These are phyloP conservation scores for Exophiala sideris DNA, from an alignment of 2,329 filamentous ascomycete genomes.

Conservation along the genomic window DNA sequence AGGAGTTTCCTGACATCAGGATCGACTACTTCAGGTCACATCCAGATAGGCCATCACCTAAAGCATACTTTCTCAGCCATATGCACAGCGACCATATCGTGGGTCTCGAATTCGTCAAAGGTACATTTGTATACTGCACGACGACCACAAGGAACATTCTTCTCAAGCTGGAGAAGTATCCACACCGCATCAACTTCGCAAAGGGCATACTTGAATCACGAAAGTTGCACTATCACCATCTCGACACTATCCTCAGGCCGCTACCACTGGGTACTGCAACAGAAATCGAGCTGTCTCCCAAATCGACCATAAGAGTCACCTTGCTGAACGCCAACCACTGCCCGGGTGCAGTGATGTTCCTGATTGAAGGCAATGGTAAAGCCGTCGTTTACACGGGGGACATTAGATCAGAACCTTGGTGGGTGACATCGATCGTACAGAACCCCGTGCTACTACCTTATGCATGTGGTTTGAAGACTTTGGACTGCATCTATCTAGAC, in stretches of 20 bases:
- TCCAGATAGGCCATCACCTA: conserved; percentile 55
- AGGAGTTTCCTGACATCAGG: conserved; percentile 75
- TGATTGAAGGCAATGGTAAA: conserved; percentile 70
- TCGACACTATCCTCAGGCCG: conserved; percentile 70
- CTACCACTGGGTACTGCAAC: conserved; percentile 80
- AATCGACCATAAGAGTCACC: conserved; percentile 70
- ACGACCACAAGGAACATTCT: conserved; percentile 76
- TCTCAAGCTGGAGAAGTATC: conserved; percentile 72
- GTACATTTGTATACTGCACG: conserved; percentile 89
- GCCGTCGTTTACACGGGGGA: conserved; percentile 87
- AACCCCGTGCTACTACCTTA: conserved; percentile 75
- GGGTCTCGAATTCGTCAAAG: conserved; percentile 71
- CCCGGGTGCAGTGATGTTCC: conserved; percentile 84
- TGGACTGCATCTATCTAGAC: conserved; percentile 86
- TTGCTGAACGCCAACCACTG: conserved; percentile 92
- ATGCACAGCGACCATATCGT: conserved; percentile 85
- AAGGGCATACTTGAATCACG: conserved; percentile 72
- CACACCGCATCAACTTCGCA: conserved; percentile 76
- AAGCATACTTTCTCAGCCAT: conserved; percentile 88
- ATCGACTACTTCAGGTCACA: conserved; percentile 76
- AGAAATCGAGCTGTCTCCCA: conserved; percentile 67
- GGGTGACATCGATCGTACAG: conserved; percentile 68
- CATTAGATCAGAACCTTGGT: conserved; percentile 79
- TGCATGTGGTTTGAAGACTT: conserved; percentile 58
- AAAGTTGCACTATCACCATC: conserved; percentile 71